Percentiles rank a stretch among this genome's conserved stretches.
phyloP scores from a whole-genome alignment of 805 yeast genomes.

The Metahyphopichia silvanorum region DNA sequence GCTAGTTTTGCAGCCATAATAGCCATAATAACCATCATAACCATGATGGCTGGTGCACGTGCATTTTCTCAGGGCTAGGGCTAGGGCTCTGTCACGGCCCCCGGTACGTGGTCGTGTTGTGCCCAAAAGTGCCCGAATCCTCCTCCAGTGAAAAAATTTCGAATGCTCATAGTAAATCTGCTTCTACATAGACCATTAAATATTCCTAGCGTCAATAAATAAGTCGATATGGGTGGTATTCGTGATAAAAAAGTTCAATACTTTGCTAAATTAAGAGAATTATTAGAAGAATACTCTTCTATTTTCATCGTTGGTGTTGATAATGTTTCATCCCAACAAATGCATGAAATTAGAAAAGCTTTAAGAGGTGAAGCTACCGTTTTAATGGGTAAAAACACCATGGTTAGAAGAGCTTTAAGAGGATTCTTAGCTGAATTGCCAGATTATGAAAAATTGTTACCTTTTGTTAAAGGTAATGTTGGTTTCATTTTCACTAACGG shows the following conservation, averaged over 20 bases:
- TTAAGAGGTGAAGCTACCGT: conserved; percentile 94
- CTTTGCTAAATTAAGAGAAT: conserved; percentile 91
- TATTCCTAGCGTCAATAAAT: conserved; percentile 74
- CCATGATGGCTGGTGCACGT: no score
- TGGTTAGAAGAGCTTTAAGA: conserved; percentile 99
- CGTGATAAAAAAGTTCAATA: conserved; percentile 97
- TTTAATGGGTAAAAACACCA: conserved; percentile 99
- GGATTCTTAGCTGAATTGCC: conserved; percentile 91
- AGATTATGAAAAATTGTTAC: conserved; percentile 92
- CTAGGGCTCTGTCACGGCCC: no score
- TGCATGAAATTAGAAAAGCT: conserved; percentile 98
- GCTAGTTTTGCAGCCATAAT: conserved; percentile 14
- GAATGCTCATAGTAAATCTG: neutral
- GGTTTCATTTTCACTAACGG: conserved; percentile 99
- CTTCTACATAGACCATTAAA: conserved; percentile 57
- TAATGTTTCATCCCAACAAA: conserved; percentile 99
- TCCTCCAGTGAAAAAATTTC: neutral
- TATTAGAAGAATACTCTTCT: conserved; percentile 95
- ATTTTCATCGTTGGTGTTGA: conserved; percentile 99
- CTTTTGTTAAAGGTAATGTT: conserved; percentile 95
- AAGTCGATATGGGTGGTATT: conserved; percentile 99
- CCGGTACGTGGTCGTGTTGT: no score
- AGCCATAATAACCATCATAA: neutral
- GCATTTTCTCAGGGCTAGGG: conserved; percentile 10
- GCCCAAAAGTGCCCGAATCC: no score